These are phyloP conservation scores for Odonthalia washingtoniensis DNA, from an alignment of 31 red algal species.

Conservation along the genomic window DNA sequence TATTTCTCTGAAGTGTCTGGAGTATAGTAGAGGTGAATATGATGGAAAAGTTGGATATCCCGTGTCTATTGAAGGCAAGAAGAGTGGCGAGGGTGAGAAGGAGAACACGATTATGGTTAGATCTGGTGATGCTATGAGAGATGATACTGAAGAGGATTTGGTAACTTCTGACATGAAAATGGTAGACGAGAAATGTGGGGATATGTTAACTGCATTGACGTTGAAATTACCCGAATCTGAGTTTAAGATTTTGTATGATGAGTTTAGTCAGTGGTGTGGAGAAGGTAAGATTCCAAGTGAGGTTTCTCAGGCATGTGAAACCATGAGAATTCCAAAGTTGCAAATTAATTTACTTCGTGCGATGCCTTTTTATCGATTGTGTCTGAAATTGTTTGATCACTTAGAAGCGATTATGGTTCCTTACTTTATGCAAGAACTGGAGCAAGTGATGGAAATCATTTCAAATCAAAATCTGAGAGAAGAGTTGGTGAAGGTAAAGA, in stretches of 20 bases:
- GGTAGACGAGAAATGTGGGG: slow-evolving; percentile 51
- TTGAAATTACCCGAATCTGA: slow-evolving; percentile 59
- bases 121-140: not conserved
- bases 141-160: not conserved
- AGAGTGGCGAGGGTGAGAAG: slow-evolving; percentile 5
- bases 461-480: too few species aligned
- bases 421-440: slow-evolving; percentile 63
- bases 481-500: too few species aligned
- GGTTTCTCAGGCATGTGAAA: not conserved
- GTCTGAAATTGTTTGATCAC: slow-evolving; percentile 28
- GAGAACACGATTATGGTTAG: slow-evolving; percentile 29
- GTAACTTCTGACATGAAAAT: not conserved
- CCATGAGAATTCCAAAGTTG: not conserved
- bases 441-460: slow-evolving; percentile 43
- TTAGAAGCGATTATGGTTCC: slow-evolving; percentile 58
- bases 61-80: not conserved
- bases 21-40: slow-evolving; percentile 13
- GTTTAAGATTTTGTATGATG: slow-evolving; percentile 66
- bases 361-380: slow-evolving; percentile 50
- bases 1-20: slow-evolving; percentile 31
- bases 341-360: slow-evolving; percentile 35
- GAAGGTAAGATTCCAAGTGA: slow-evolving; percentile 16
- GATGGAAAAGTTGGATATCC: not conserved
- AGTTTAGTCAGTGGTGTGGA: slow-evolving; percentile 55
- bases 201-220: slow-evolving; percentile 41